Evolutionary conservation across 257 asterid genomes (phyloP), one percentile per base, ranked within the genome.

Genomic region (Solanum gandarillasii): DNA sequence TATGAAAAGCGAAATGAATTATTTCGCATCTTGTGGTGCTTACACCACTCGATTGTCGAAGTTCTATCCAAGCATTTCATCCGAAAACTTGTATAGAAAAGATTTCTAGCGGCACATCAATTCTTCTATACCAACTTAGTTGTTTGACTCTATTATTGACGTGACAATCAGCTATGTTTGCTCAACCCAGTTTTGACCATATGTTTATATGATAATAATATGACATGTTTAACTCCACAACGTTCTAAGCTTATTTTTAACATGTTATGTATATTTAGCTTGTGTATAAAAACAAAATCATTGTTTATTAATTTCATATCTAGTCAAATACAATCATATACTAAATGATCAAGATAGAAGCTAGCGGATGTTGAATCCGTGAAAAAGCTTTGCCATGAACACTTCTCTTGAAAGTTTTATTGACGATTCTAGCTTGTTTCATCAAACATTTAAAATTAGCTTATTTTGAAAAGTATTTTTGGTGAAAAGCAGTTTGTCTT

Each of bases 11-110:
- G 1, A 67, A 12, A 27, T 29, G 75, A 16, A 29, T 70, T 0
- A 2, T 20, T 70, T 29, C 6, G 3, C 12, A 13, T 5, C 38
- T 29, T 1, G 0, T 2, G 12, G 0, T 29, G 1, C 3, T 14
- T 29, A 7, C 23, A 27, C 11, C 5, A 5, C 36, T 68, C 7
- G 14, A 21, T 9, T 60, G 1, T 25, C 4, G 1, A 65, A 65
- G 8, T 9, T 25, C 8, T 65, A 25, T 27, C 16, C 6, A 65
- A 12, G 0, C 0, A 27, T 5, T 7, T 12, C 9, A 0, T 27
- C 0, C 0, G 2, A 67, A 3, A 25, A 67, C 9, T 12, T 67
- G 74, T 67, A 67, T 12, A 67, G 35, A 67, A 5, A 3, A 67
- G 5, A 5, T 25, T 12, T 67, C 0, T 5, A 27, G 73, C 0